Evolutionary conservation across 2,329 filamentous ascomycete species (phyloP).

Genomic region (Verticillium tricorpus): DNA sequence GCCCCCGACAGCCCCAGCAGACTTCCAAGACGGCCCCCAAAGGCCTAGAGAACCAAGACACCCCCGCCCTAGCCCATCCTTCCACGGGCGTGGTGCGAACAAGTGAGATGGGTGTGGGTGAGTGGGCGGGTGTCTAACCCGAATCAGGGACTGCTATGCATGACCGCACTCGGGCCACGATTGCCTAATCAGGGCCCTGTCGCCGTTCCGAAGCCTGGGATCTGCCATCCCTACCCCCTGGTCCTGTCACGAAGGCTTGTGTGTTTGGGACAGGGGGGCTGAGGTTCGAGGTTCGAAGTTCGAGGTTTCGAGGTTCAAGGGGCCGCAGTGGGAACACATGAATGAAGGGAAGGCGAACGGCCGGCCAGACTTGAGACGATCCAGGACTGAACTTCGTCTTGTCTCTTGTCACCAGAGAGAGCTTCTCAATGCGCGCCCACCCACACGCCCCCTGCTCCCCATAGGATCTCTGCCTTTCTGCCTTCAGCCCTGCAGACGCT

Average conservation of each 20-base stretch:
- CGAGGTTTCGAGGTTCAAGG: not conserved
- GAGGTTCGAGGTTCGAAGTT: not conserved
- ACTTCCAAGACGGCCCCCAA: slow-evolving; percentile 10
- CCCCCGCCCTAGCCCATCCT: slow-evolving; percentile 5
- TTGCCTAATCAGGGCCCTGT: slow-evolving; percentile 21
- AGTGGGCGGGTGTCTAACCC: slow-evolving; percentile 3
- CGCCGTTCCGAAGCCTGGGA: slow-evolving; percentile 20
- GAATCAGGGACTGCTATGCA: slow-evolving; percentile 14
- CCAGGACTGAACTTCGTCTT: slow-evolving; percentile 16
- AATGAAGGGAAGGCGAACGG: slow-evolving; percentile 3
- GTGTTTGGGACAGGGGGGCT: slow-evolving; percentile 16
- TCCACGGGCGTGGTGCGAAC: slow-evolving; percentile 10
- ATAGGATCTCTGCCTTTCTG: not conserved
- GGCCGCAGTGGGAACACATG: slow-evolving; percentile 4
- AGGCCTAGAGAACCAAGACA: slow-evolving; percentile 3
- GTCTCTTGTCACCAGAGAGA: not conserved
- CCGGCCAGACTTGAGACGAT: slow-evolving; percentile 20
- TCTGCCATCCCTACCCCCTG: slow-evolving; percentile 15
- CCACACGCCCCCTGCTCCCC: not conserved
- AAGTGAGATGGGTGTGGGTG: not conserved
- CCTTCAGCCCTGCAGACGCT: slow-evolving; percentile 8
- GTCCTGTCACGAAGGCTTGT: slow-evolving; percentile 25
- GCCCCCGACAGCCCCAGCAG: slow-evolving; percentile 14
- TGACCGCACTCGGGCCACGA: slow-evolving; percentile 14
- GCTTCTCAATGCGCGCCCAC: slow-evolving; percentile 21